Conservation (phyloP, 139 green algal species). For the Edaphochlamys debaryana region DNA sequence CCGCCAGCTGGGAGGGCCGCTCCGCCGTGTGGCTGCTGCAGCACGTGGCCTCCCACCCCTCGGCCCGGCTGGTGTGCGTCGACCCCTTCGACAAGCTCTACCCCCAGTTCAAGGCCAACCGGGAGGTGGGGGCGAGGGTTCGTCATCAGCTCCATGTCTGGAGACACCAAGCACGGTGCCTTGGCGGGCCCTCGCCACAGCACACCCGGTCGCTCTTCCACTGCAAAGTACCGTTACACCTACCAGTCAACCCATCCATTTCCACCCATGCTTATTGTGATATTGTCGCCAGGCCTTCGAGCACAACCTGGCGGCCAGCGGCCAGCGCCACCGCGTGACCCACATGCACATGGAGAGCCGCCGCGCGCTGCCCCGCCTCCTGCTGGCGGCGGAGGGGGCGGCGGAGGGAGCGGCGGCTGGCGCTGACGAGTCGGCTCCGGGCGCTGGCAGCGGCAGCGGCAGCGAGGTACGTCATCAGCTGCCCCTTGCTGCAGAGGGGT, state of each 20-base stretch:
- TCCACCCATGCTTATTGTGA: background rate
- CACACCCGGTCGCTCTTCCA: too few relatives aligned
- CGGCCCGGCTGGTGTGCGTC: background rate
- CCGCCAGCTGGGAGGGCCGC: slow-evolving; percentile 26
- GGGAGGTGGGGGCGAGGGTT: background rate
- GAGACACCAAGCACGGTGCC: background rate
- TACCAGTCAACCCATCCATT: background rate
- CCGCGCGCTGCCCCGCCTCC: background rate
- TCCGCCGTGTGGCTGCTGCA: slow-evolving; percentile 1
- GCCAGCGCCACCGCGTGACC: background rate
- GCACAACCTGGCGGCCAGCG: background rate
- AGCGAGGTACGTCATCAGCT: background rate
- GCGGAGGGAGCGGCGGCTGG: background rate
- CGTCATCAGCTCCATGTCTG: background rate
- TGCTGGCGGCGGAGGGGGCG: background rate
- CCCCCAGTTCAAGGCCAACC: slow-evolving; percentile 11
- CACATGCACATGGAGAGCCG: slow-evolving; percentile 26
- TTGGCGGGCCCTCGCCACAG: too few relatives aligned
- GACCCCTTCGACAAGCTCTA: slow-evolving; percentile 24
- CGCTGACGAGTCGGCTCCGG: background rate
- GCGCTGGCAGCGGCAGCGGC: background rate
- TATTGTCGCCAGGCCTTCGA: background rate
- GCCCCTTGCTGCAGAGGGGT: too few relatives aligned
- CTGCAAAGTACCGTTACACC: background rate
- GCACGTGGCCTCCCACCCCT: background rate